Evolutionary conservation across 148 eudicot genomes (phyloP), one percentile per base, ranked within the genome.

Genomic region (Simmondsia chinensis): DNA sequence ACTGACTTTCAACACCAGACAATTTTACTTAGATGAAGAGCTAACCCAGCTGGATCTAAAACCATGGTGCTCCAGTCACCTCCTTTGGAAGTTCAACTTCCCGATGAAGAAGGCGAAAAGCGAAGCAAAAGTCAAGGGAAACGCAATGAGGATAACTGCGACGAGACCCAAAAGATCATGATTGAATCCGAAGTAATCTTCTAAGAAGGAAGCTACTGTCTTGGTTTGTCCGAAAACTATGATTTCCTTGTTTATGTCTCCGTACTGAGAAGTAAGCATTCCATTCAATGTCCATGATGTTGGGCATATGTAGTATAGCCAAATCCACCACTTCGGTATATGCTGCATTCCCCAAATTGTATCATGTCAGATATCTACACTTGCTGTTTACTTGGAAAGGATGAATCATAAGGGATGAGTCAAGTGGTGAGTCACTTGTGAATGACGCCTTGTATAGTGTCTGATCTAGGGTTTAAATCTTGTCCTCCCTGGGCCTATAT

Each of bases 281-380:
- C 69, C 87, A 13, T 75, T 63, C 4, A 87, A 38, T 1, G 77
- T 53, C 93, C 96, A 86, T 7, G 91, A 75, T 20, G 83, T 63
- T 2, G 93, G 93, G 35, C 52, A 36, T 19, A 77, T n/a, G 33
- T 79, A 78, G 45, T 59, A 86, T 36, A 81, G 47, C 95, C 93
- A 86, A 1, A 73, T 23, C 91, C 93, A 86, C 87, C 87, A 78
- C 41, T 66, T 73, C 0, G 93, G 93, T 54, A 86, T 63, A 39
- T 72, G 75, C 86, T 85, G 76, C 52, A 67, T 46, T 28, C n/a
- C n/a, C n/a, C n/a, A n/a, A n/a, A n/a, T n/a, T n/a, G n/a, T n/a
- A n/a, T n/a, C n/a, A n/a, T n/a, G n/a, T n/a, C n/a, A n/a, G n/a
- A n/a, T n/a, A n/a, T n/a, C n/a, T n/a, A n/a, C n/a, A n/a, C n/a